Conservation (phyloP, 2,329 filamentous ascomycete genomes). For the Trichoderma breve region DNA sequence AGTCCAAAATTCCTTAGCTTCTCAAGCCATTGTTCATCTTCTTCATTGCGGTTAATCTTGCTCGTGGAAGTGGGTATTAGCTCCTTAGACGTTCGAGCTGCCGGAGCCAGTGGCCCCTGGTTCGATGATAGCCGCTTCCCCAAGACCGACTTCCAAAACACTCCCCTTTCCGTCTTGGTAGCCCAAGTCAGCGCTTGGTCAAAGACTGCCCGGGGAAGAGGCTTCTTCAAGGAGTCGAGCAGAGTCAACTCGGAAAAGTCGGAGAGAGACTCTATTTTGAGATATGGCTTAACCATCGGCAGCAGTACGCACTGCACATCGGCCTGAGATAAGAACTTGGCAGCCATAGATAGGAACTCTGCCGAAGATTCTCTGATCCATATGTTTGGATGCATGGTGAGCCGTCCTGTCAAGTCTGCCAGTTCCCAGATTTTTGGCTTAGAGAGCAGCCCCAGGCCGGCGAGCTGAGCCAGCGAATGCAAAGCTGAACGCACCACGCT, state of each 20-base stretch:
- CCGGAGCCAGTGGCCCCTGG: conserved; percentile 54
- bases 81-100: conserved; percentile 56
- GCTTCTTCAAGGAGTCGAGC: conserved; percentile 79
- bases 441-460: conserved; percentile 82
- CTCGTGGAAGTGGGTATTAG: conserved; percentile 56
- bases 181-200: conserved; percentile 89
- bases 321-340: conserved; percentile 71
- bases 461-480: conserved; percentile 83
- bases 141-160: conserved; percentile 82
- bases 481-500: conserved; percentile 90
- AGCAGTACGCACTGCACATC: conserved; percentile 81
- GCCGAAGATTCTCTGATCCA: conserved; percentile 92
- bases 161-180: conserved; percentile 70
- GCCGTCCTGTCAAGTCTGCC: conserved; percentile 76
- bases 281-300: conserved; percentile 76
- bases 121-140: conserved; percentile 65
- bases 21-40: conserved; percentile 91
- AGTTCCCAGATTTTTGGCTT: conserved; percentile 83
- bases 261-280: conserved; percentile 68
- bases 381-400: conserved; percentile 88
- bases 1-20: conserved; percentile 83
- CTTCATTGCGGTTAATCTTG: conserved; percentile 73
- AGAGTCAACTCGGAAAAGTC: conserved; percentile 70
- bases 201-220: conserved; percentile 74
- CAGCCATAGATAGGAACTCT: conserved; percentile 76